Evolutionary conservation across 306 rosid species (phyloP), one percentile per base, ranked within the genome.

Genomic region (Dalbergia oliveri): DNA sequence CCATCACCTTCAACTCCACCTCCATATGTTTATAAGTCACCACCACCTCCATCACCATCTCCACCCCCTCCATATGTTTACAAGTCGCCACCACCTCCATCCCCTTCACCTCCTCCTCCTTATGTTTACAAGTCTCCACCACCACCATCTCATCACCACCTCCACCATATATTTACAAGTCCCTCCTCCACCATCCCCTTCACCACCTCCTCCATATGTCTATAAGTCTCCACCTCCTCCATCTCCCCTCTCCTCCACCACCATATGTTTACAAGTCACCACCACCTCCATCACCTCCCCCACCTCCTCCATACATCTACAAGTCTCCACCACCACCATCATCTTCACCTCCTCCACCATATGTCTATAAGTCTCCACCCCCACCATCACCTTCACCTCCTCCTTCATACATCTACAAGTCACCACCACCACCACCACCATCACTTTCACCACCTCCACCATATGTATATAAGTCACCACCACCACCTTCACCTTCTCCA

Each of bases 241-340:
- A 0, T 75, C 80, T 0, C 72, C 80, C 80, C 0, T 75, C 80
- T n/a, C 72, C 72, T 0, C 72, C 80, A 0, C 72, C 80, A 0
- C 80, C 80, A 10, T 62, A 75, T 16, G 14, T 63, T 0, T 75
- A 75, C 9, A 63, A 75, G 0, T 62, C 79, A 0, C 80, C 80
- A 62, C 63, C 80, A 0, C 79, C 79, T 1, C 63, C 79, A 10
- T 62, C 79, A 0, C 80, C 72, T 3, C 62, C 79, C 5, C 78
- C 75, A 0, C 74, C 77, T 13, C 84, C 80, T 1, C 86, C 83
- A n/a, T 83, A 78, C 3, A 8, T 21, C 1, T 83, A 83, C n/a
- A 70, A 63, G 60, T 60, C 47, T 4, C 88, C 10, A 6, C 86
- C 83, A 0, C 74, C 77, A 0, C 84, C 86, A 5, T 35, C 58